phyloP scores from a whole-genome alignment of 2,329 filamentous ascomycete species.

The Aureobasidium namibiae region DNA sequence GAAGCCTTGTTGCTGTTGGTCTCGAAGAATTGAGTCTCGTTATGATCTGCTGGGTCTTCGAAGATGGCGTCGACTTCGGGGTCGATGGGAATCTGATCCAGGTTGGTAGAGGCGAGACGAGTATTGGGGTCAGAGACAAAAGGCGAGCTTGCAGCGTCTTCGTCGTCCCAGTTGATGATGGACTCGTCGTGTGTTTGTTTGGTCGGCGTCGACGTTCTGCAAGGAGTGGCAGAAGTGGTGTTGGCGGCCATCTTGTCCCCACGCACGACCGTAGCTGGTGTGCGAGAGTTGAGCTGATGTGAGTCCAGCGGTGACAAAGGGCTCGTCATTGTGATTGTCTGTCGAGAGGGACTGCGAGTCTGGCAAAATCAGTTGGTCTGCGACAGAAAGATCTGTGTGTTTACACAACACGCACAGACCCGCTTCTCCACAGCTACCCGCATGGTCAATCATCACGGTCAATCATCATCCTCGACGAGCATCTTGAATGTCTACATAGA shows the following conservation, averaged over 20 bases:
- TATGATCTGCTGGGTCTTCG: conserved; percentile 6
- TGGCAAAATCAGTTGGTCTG: not conserved
- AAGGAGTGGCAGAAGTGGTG: not conserved
- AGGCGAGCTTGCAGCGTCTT: conserved; percentile 37
- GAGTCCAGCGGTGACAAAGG: conserved; percentile 11
- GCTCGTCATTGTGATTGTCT: conserved; percentile 10
- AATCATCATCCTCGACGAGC: not conserved
- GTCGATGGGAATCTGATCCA: not conserved
- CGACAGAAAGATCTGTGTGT: not conserved
- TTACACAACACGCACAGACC: not conserved
- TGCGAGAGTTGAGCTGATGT: conserved; percentile 9
- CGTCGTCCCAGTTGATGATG: conserved; percentile 31
- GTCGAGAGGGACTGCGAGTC: too few relatives aligned
- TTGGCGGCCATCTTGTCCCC: not conserved
- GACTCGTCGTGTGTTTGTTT: conserved; percentile 11
- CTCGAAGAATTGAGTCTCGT: conserved; percentile 1
- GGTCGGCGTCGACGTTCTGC: not conserved
- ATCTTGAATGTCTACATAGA: not conserved
- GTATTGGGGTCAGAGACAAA: conserved; percentile 37
- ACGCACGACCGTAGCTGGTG: not conserved
- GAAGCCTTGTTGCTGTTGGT: conserved; percentile 1
- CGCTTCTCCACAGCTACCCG: not conserved
- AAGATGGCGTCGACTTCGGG: conserved; percentile 14
- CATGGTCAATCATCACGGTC: not conserved
- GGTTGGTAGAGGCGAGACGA: conserved; percentile 21